Base-by-base conservation (phyloP, 805 yeast species). In the Starmera amethionina region DNA sequence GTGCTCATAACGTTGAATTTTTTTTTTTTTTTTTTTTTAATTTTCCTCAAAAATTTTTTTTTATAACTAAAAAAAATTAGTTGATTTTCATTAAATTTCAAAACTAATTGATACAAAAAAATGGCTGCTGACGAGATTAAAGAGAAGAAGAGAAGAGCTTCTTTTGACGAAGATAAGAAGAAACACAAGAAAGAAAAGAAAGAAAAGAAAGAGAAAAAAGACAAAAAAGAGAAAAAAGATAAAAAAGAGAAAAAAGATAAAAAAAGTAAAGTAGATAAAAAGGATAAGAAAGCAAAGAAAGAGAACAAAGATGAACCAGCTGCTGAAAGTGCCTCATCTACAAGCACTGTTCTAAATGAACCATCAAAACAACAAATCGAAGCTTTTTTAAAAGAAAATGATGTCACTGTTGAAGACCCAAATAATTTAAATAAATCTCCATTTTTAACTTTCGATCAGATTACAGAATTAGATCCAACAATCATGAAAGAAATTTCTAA, bases 391-490 rank as follows among this genome's bases (percentile, higher is more conserved):
- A 59, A 68, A 40, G 77, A 72, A 25, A 85, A 89, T 59, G 90
- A 83, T 49, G 89, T 88, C 38, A 71, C 82, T 13, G 73, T 89
- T 38, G 94, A 85, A 47, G 95, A 85, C 55, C 78, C 83, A 29
- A 36, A 44, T 12, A 58, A 67, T 31, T 51, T 63, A n/a, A 58
- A 68, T 15, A 57, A 82, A 39, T 72, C 79, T 46, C 97, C 97
- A 9, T 63, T 81, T 19, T 60, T 90, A 40, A 60, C 79, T 8
- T 89, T 93, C 53, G 65, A 68, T 30, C 76, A 80, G 30, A 68
- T 90, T 19, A 51, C 68, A 2, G 25, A 22, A 22, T 65, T 82
- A 25, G 74, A 78, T 43, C 47, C 73, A 2, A 68, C 73, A 39
- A 74, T 89, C 44, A 73, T 72, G 47, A 52, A 65, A n/a, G 77